Percentiles rank a stretch among this genome's conserved stretches.
These are phyloP conservation scores for Globisporangium megalacanthum DNA, from an alignment of 352 stramenopile genomes.

Conservation along the genomic window DNA sequence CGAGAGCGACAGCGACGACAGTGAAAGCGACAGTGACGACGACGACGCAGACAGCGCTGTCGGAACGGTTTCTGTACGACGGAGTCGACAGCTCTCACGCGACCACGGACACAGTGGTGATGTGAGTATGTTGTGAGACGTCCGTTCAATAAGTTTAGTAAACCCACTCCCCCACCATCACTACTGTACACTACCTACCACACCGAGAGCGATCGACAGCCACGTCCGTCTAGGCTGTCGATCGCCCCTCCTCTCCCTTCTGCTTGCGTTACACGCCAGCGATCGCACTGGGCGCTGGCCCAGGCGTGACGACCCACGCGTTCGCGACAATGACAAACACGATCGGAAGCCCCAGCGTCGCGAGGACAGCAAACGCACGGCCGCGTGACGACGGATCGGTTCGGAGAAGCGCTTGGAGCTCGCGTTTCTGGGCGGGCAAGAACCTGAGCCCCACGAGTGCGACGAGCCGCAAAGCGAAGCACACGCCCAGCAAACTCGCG, in stretches of 20 bases:
- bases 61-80: not conserved
- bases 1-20: not conserved
- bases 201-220: no score
- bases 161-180: not conserved
- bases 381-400: not conserved
- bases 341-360: slow-evolving; percentile 1
- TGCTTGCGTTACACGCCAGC: no score
- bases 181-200: no score
- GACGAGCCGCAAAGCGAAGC: slow-evolving; percentile 34
- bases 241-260: no score
- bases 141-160: not conserved
- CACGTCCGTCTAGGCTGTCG: no score
- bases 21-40: not conserved
- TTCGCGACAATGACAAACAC: slow-evolving; percentile 6
- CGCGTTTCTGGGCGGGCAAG: slow-evolving; percentile 37
- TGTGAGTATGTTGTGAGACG: slow-evolving; percentile 1
- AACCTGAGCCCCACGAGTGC: slow-evolving; percentile 33
- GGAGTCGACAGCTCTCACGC: not conserved
- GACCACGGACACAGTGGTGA: not conserved
- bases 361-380: not conserved
- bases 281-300: not conserved
- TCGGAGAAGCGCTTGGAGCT: slow-evolving; percentile 21
- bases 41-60: not conserved
- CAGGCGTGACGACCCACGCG: slow-evolving; percentile 2
- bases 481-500: slow-evolving; percentile 29